phyloP scores from a whole-genome alignment of 371 early-diverging fungal genomes.

The Mucor racemosus region DNA sequence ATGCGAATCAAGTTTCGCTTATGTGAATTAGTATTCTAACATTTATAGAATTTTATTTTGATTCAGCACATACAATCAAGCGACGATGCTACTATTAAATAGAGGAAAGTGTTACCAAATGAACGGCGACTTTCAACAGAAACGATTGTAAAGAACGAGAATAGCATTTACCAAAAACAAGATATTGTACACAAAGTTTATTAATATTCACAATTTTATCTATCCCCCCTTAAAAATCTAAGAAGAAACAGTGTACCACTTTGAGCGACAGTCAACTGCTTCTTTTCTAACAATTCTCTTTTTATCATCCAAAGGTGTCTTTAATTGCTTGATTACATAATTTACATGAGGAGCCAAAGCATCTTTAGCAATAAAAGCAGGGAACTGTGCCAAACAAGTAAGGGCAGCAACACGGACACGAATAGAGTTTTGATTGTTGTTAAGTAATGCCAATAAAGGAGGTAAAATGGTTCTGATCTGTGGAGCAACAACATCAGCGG shows the following conservation, averaged over 20 bases:
- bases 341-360: constrained; percentile 66
- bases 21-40: too few relatives aligned
- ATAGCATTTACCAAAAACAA: not conserved
- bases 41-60: too few relatives aligned
- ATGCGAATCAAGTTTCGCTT: too few relatives aligned
- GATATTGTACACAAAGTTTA: not conserved
- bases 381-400: constrained; percentile 69
- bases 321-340: constrained; percentile 67
- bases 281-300: constrained; percentile 88
- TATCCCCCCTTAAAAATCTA: constrained; percentile 1
- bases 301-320: constrained; percentile 77
- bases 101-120: too few relatives aligned
- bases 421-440: constrained; percentile 44
- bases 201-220: not conserved
- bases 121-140: too few relatives aligned
- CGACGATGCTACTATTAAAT: too few relatives aligned
- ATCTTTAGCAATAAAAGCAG: constrained; percentile 64
- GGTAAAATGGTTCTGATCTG: constrained; percentile 59
- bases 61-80: too few relatives aligned
- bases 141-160: too few relatives aligned
- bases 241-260: constrained; percentile 66
- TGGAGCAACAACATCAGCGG: constrained; percentile 64
- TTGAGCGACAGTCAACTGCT: constrained; percentile 84
- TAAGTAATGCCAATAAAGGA: constrained; percentile 49
- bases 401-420: constrained; percentile 74